Evolutionary conservation across 768 basidiomycete genomes (phyloP), one percentile per base, ranked within the genome.

Genomic region (Mycena vulgaris): DNA sequence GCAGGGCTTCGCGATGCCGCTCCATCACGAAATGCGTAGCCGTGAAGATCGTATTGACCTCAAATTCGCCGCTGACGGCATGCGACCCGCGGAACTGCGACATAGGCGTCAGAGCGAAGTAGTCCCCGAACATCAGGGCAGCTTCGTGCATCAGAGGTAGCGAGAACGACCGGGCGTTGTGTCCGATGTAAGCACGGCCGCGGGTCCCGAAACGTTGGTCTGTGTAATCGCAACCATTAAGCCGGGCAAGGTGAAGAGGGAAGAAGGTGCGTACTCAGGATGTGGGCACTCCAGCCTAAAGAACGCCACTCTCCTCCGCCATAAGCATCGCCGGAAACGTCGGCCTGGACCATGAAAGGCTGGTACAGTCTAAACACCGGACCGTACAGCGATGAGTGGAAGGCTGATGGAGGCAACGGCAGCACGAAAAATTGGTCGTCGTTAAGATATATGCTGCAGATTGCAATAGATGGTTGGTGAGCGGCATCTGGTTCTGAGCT

Each of bases 131-230:
- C 33, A 80, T 74, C 25, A 69, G 58, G 33, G 78, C 77, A 31
- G 80, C 59, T 73, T 85, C 84, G 58, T 75, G 75, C 33, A 83
- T 66, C 35, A 84, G 42, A 5, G 83, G 71, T 13, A 74, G 48
- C n/a, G 81, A 80, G 25, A 82, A 66, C 9, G 79, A 69, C 53
- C 83, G 83, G 19, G 81, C 82, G 35, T 81, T 79, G 76, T 85
- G 84, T 16, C 77, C 75, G 55, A 82, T 75, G 74, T 85, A 85
- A 5, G 83, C 82, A 7, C 84, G 77, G 11, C 59, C 58, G 0
- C 84, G 79, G 13, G 49, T 63, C 19, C 83, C 84, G 60, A 85
- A 85, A 45, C 84, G 83, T 40, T 69, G 66, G 35, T 74, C 73
- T 74, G 53, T 21, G 3, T 17, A 47, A 35, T 2, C 5, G 5